Evolutionary conservation across 345 rosid genomes (phyloP), one percentile per base, ranked within the genome.

Genomic region (Clausena lansium): DNA sequence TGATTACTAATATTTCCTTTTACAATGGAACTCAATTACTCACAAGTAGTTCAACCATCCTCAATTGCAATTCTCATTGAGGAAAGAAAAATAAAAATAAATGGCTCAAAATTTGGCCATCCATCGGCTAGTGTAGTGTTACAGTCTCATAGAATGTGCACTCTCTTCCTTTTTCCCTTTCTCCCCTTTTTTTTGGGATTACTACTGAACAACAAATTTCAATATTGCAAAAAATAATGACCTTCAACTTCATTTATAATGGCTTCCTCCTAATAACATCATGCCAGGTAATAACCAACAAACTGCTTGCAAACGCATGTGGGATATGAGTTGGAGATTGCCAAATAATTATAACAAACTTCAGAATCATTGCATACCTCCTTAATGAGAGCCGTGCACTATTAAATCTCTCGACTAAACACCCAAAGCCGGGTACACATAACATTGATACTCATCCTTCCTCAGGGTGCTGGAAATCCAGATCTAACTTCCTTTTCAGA

Each of bases 401-500:
- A 66, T 47, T 32, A 64, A 10, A 33, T 50, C 63, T 65, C 62
- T 25, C 6, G 24, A 35, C 41, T 35, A 30, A 69, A 79, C 19
- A 8, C 38, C 28, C 41, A 41, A 65, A 9, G 45, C 58, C 8
- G 36, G 58, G 67, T 41, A 52, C 24, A 45, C 4, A 65, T 33
- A 17, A 64, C 63, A 58, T 25, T 65, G 58, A 66, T 7, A n/a
- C 7, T 6, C 35, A 20, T 73, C 36, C 67, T 78, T 83, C 86
- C 75, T 85, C 89, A 4, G 89, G 86, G 78, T 92, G 88, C 76
- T 88, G 89, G 88, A 93, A 93, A 75, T 95, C 98, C 45, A 93
- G 97, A 87, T 93, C 98, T 2, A 95, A 91, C 80, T 95, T 95
- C 84, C 98, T 88, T 88, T 95, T 95, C 59, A 95, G 80, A 83